A percentile compares a stretch with the other conserved stretches of the same genome.
These are phyloP conservation scores for Suhomyces anneliseae DNA, from an alignment of 1,139 yeast species.

Conservation along the genomic window DNA sequence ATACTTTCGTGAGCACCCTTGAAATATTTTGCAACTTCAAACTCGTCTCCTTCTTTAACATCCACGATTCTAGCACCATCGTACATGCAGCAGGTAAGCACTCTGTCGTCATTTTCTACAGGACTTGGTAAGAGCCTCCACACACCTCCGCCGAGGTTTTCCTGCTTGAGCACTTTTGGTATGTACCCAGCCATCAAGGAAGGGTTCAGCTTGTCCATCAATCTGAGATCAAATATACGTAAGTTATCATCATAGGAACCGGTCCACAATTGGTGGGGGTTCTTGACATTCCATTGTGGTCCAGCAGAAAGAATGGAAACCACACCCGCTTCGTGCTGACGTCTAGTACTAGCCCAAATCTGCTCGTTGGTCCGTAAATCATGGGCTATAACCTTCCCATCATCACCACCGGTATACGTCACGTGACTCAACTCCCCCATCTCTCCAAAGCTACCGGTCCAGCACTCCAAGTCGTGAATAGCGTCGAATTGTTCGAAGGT, in stretches of 20 bases:
- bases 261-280: constrained; percentile 67
- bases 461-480: constrained; percentile 74
- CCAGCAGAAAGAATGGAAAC: constrained; percentile 66
- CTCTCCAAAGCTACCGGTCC: constrained; percentile 82
- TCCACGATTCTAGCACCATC: constrained; percentile 79
- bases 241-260: constrained; percentile 90
- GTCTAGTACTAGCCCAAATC: constrained; percentile 55
- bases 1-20: constrained; percentile 82
- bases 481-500: constrained; percentile 20
- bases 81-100: constrained; percentile 90
- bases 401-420: constrained; percentile 91
- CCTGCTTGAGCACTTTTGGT: constrained; percentile 44
- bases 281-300: constrained; percentile 37
- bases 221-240: constrained; percentile 67
- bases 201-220: constrained; percentile 40
- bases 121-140: constrained; percentile 83
- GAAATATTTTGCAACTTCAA: constrained; percentile 49
- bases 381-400: constrained; percentile 70
- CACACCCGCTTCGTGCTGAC: constrained; percentile 83
- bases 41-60: constrained; percentile 28
- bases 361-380: constrained; percentile 53
- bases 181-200: constrained; percentile 45
- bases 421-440: constrained; percentile 53
- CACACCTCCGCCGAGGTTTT: constrained; percentile 86
- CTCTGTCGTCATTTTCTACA: constrained; percentile 34